A percentile compares a stretch with the other conserved stretches of the same genome.
Evolutionary conservation across 2,329 filamentous ascomycete genomes (phyloP).

Genomic region (Lomentospora prolificans): DNA sequence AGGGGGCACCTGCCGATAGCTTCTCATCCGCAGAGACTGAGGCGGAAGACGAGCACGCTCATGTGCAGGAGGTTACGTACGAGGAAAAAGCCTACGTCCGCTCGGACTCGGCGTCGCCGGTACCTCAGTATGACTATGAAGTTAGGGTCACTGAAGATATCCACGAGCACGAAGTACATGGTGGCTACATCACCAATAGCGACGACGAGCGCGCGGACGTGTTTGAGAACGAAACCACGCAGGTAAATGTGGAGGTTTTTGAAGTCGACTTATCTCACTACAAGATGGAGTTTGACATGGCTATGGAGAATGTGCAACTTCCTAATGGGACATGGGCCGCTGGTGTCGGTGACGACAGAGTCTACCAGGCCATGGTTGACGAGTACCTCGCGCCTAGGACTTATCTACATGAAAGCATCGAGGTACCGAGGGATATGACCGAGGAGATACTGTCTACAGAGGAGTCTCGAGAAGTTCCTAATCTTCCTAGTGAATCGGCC

Average conservation of each 20-base stretch:
- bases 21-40: neutral
- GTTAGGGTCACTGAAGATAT: too few species aligned
- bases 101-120: neutral
- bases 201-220: neutral
- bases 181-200: neutral
- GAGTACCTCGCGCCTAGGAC: neutral
- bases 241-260: neutral
- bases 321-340: slow-evolving; percentile 3
- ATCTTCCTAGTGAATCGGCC: neutral
- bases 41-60: neutral
- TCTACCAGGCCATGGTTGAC: neutral
- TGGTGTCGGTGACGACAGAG: neutral
- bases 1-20: neutral
- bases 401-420: neutral
- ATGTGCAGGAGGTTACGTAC: neutral
- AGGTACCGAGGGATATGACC: neutral
- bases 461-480: neutral
- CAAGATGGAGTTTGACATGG: neutral
- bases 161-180: neutral
- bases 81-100: neutral
- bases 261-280: neutral
- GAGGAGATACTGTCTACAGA: neutral
- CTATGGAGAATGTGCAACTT: neutral
- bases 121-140: neutral
- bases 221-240: neutral